These are phyloP conservation scores for Elasticomyces elasticus DNA, from an alignment of 495 filamentous ascomycete species.

Conservation along the genomic window DNA sequence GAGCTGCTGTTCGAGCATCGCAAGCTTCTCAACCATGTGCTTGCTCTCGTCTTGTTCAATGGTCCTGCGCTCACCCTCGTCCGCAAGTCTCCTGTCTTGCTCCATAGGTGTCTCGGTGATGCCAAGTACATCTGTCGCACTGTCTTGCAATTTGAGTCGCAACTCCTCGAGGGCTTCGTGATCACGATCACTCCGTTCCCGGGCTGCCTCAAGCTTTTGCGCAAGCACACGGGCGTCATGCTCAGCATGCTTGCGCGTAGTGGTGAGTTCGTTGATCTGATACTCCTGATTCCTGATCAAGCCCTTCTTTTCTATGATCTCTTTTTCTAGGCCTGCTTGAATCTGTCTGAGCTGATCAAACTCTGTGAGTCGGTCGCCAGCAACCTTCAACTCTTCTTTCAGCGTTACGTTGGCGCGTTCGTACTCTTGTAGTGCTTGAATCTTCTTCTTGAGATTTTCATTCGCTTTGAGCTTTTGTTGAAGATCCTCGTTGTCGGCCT, in stretches of 20 bases:
- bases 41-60: slow-evolving; percentile 10
- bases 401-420: slow-evolving; percentile 24
- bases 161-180: slow-evolving; percentile 47
- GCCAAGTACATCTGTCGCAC: slow-evolving; percentile 29
- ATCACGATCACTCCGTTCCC: slow-evolving; percentile 47
- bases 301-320: slow-evolving; percentile 49
- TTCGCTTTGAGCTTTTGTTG: slow-evolving; percentile 71
- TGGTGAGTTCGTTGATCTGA: slow-evolving; percentile 50
- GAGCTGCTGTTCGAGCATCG: slow-evolving; percentile 18
- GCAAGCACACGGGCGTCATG: slow-evolving; percentile 48
- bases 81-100: background rate
- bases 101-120: slow-evolving; percentile 5
- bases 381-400: slow-evolving; percentile 42
- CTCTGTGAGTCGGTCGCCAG: slow-evolving; percentile 64
- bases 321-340: slow-evolving; percentile 40
- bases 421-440: slow-evolving; percentile 51
- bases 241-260: slow-evolving; percentile 46
- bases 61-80: background rate
- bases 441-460: slow-evolving; percentile 61
- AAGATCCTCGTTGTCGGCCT: slow-evolving; percentile 61
- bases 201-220: slow-evolving; percentile 43
- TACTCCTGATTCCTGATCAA: slow-evolving; percentile 51
- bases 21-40: slow-evolving; percentile 16
- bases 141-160: slow-evolving; percentile 42
- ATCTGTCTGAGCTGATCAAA: slow-evolving; percentile 51